A percentile compares a stretch with the other conserved stretches of the same genome.
phyloP scores from a whole-genome alignment of 257 asterid species.

The Anisodus acutangulus region DNA sequence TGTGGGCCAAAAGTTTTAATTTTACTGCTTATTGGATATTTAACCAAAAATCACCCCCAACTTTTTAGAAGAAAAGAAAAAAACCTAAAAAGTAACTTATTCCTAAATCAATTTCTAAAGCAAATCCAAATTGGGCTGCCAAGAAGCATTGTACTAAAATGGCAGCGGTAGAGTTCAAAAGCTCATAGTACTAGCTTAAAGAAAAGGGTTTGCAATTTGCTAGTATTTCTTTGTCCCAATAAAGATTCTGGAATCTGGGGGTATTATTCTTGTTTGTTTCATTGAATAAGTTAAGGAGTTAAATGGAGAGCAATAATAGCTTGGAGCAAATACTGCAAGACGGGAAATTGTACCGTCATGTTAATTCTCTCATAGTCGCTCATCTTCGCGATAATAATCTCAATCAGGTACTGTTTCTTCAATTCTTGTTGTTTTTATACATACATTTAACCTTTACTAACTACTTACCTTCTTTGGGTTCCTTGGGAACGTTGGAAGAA shows the following conservation, averaged over 20 bases:
- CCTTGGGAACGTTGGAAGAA: background rate
- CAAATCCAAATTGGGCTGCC: background rate
- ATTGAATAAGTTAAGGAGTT: background rate
- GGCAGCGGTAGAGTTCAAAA: conserved; percentile 24
- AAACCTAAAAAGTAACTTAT: background rate
- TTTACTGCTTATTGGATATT: no score
- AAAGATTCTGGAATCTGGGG: background rate
- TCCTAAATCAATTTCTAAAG: background rate
- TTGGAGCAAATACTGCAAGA: conserved; percentile 75
- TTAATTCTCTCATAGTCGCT: conserved; percentile 70
- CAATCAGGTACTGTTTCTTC: conserved; percentile 53
- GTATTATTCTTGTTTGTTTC: background rate
- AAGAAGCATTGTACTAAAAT: conserved; percentile 15
- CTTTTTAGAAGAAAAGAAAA: background rate
- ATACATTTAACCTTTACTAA: background rate
- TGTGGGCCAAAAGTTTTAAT: no score
- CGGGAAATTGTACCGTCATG: conserved; percentile 72
- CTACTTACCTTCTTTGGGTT: background rate
- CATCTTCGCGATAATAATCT: conserved; percentile 81
- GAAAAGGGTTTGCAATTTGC: background rate
- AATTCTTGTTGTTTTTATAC: background rate
- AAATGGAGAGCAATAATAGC: conserved; percentile 46
- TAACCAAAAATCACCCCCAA: background rate
- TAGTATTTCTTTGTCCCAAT: background rate
- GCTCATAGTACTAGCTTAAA: background rate